phyloP scores from a whole-genome alignment of 768 basidiomycete species.

The Trametes coccinea region DNA sequence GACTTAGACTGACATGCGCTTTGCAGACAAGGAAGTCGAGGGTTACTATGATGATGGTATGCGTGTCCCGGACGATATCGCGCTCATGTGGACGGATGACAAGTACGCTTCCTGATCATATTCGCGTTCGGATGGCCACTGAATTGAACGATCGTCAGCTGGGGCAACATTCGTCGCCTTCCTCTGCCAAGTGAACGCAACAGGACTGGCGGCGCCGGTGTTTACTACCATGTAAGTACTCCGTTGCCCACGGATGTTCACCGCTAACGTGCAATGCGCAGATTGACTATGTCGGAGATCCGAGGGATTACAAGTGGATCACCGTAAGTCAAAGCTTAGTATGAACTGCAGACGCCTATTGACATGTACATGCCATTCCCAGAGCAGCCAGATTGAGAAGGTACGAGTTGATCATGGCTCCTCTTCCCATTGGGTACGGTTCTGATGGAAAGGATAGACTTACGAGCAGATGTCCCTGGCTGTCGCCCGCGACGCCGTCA shows the following conservation, averaged over 20 bases:
- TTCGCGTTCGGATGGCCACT: not conserved
- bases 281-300: constrained; percentile 53
- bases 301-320: constrained; percentile 74
- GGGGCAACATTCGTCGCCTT: constrained; percentile 69
- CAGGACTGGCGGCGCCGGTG: constrained; percentile 66
- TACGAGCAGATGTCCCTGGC: constrained; percentile 73
- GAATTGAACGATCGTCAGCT: constrained; percentile 37
- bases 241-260: not conserved
- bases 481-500: constrained; percentile 54
- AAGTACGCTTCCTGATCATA: constrained; percentile 41
- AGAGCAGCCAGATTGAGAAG: constrained; percentile 58
- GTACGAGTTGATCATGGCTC: constrained; percentile 23
- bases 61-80: constrained; percentile 63
- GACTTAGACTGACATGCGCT: not conserved
- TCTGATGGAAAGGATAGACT: constrained; percentile 34
- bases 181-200: constrained; percentile 54
- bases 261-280: not conserved
- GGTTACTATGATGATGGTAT: constrained; percentile 66
- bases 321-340: constrained; percentile 38
- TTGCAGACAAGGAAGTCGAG: constrained; percentile 57
- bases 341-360: not conserved
- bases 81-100: constrained; percentile 70
- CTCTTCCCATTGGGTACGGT: not conserved
- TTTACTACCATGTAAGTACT: constrained; percentile 47
- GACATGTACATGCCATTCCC: not conserved